A percentile compares a stretch with the other conserved stretches of the same genome.
Conservation (phyloP, 2,329 filamentous ascomycete genomes). For the Fusarium nygamai region DNA sequence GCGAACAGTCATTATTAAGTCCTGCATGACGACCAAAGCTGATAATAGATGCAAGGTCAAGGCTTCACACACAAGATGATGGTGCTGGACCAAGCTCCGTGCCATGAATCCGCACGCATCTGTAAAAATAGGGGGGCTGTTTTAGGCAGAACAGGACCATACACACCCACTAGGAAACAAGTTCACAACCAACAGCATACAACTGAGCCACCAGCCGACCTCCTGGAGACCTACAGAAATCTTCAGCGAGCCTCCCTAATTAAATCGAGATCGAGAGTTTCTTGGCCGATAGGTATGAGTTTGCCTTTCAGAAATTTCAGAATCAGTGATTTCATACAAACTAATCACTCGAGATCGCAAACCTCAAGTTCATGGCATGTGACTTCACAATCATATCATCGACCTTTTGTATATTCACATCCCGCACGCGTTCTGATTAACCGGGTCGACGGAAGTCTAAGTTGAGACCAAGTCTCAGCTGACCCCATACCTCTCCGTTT, state of each 20-base stretch:
- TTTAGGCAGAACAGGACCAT: conserved; percentile 1
- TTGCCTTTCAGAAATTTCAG: neutral
- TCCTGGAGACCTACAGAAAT: neutral
- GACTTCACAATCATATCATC: neutral
- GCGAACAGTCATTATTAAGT: neutral
- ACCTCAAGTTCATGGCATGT: neutral
- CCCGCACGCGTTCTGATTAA: neutral
- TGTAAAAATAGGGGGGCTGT: conserved; percentile 14
- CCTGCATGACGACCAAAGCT: neutral
- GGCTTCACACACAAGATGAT: neutral
- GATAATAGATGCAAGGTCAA: neutral
- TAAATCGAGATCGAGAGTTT: neutral
- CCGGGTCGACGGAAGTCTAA: neutral
- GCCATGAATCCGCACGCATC: neutral
- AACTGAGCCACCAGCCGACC: neutral
- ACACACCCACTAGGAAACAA: neutral
- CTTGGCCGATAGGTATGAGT: neutral
- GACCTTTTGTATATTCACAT: neutral
- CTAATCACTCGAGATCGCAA: too few relatives aligned
- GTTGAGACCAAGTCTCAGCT: conserved; percentile 7
- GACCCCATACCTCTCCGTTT: conserved; percentile 2
- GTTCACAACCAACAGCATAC: neutral
- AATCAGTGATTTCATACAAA: neutral
- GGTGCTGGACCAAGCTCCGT: neutral
- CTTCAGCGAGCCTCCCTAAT: neutral